Evolutionary conservation across 805 yeast species (phyloP), one percentile per base, ranked within the genome.

Genomic region (Nakazawaea ernobii): DNA sequence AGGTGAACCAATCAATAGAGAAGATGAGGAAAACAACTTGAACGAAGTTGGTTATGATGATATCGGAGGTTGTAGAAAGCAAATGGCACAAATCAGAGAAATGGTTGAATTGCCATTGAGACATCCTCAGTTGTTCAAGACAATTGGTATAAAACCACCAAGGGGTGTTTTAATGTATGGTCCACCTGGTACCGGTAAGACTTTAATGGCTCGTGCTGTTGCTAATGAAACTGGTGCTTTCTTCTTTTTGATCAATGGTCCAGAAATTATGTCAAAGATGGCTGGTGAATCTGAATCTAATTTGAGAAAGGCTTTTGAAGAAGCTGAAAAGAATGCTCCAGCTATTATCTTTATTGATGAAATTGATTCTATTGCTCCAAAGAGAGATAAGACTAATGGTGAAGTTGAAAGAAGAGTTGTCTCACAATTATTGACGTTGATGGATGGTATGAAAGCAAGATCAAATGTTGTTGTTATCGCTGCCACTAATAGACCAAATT

Each of bases 381-480:
- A 94, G 84, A 89, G 99, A 76, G 99, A 94, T 75, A 94, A 94
- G 82, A 94, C 99, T 46, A 94, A 94, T 66, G 99, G 99, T 74
- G 99, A 94, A 71, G 99, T 94, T 59, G 99, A 94, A 74, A 84
- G 99, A 74, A 86, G 99, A 75, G 99, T 94, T 49, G 99, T 94
- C 52, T 92, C 98, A 29, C 99, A 94, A 73, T 79, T 94, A 63
- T 80, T 94, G 66, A 94, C 99, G 15, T 77, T 94, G 58, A 94
- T 94, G 99, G 99, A 94, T 66, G 99, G 99, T 76, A 94, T 94
- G 99, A 92, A 92, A 72, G 96, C 98, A n/a, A 84, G 99, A 70
- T 86, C 98, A 36, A 94, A 94, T 64, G 86, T 89, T 58, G 99
- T 94, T 53, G 99, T 94, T 49, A 94, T 94, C 71, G 99, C 99